Evolutionary conservation across 1,284 basidiomycete genomes (phyloP), one percentile per base, ranked within the genome.

Genomic region (Thecaphora thlaspeos): DNA sequence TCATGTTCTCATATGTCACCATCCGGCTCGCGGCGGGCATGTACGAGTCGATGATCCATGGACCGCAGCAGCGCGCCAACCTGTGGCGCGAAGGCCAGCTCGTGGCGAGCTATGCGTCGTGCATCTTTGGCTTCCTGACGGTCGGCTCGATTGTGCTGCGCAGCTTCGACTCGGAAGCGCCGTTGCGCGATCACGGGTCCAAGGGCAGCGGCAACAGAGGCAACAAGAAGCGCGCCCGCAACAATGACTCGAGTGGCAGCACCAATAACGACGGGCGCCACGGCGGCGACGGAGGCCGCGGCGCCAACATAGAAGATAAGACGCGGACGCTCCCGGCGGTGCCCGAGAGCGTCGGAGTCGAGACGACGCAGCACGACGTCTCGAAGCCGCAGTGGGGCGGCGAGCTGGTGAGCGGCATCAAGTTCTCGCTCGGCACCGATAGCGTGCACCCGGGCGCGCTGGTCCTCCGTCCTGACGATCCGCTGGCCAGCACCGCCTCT

Each of bases 271-370:
- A 4, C 11, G 17, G 45, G 21, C 7, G 26, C 18, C 3, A n/a
- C 18, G 17, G 43, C 32, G 43, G 30, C 36, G 32, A 15, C 4
- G 34, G 28, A 4, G 19, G 14, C 18, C 23, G 22, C 19, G 10
- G 2, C 44, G 18, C 2, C 11, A 34, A 34, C 11, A 38, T 19
- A 22, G 50, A 57, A 8, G 54, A 56, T 1, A 61, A 55, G 46
- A 51, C 66, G 3, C 18, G 69, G 17, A 68, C 63, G 15, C 44
- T 71, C 22, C 69, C 69, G 12, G 63, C 69, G 3, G 69, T 71
- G n/a, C 69, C 69, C 2, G 69, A 71, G 47, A 70, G 67, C 22
- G 68, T 70, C 2, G 55, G 56, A 26, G 26, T 68, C 7, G 68
- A 68, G 18, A 52, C 58, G n/a, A 48, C 44, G 18, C 49, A 61